phyloP scores from a whole-genome alignment of 2,329 filamentous ascomycete genomes.

The Annulohypoxylon truncatum region DNA sequence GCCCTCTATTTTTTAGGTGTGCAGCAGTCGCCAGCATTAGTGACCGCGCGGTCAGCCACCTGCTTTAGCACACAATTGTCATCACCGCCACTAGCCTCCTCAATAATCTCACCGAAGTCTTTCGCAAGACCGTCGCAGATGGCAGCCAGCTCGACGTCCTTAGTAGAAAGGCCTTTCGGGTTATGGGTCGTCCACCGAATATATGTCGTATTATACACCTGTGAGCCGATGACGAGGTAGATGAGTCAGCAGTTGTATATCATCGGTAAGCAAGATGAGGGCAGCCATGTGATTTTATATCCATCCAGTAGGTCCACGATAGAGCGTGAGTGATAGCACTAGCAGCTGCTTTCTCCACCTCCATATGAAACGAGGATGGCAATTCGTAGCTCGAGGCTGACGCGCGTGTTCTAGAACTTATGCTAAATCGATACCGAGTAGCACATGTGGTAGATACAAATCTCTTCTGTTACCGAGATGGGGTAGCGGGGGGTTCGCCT shows the following conservation, averaged over 20 bases:
- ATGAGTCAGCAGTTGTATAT: slow-evolving; percentile 36
- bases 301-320: slow-evolving; percentile 2
- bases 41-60: slow-evolving; percentile 60
- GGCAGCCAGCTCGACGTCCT: slow-evolving; percentile 71
- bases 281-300: slow-evolving; percentile 10
- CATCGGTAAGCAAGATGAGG: slow-evolving; percentile 15
- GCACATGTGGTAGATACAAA: slow-evolving; percentile 16
- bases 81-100: slow-evolving; percentile 31
- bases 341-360: slow-evolving; percentile 13
- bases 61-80: slow-evolving; percentile 54
- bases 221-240: slow-evolving; percentile 5
- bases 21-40: slow-evolving; percentile 66
- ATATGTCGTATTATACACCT: slow-evolving; percentile 77
- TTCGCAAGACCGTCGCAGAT: slow-evolving; percentile 70
- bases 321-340: background rate
- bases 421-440: background rate
- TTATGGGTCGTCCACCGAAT: slow-evolving; percentile 80
- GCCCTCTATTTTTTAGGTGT: slow-evolving; percentile 52
- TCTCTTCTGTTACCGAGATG: slow-evolving; percentile 6
- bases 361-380: background rate
- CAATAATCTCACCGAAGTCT: slow-evolving; percentile 66
- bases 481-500: slow-evolving; percentile 41
- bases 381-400: slow-evolving; percentile 14
- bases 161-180: slow-evolving; percentile 71
- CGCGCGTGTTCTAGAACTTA: background rate